Base-by-base conservation (phyloP, 179 eudicot genomes). In the Pouteria campechiana region DNA sequence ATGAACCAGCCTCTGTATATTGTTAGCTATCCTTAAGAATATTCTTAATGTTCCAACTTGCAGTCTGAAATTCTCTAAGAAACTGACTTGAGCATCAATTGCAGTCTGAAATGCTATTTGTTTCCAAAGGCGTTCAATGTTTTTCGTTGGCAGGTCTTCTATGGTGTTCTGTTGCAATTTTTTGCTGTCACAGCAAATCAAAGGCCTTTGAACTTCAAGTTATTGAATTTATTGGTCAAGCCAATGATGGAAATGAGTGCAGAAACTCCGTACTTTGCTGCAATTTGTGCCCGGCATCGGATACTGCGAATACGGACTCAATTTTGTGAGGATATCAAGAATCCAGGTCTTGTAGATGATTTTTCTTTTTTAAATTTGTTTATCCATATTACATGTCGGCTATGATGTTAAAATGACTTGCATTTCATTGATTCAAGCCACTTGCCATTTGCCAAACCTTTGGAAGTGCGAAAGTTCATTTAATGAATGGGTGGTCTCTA, bases 251-350 rank as follows among this genome's bases (percentile, higher is more conserved):
- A 87, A 68, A 75, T 92, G 65, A 92, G 94, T 64, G 17, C 62
- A 25, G 76, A 87, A 72, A 72, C 78, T 29, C 99, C 99, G 19
- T 87, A 73, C 55, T 92, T 77, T 55, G 74, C 96, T 16, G 99
- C 96, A 41, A 87, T 79, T 32, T 92, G 99, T 63, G 99, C 99
- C 54, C 96, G 96, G 50, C 83, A 79, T 60, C 62, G 96, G 54
- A 46, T 92, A 25, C 64, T 50, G 32, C 67, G 68, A 32, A 83
- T 66, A 37, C 78, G 94, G 45, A 71, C 81, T 25, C 75, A 57
- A 57, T 68, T 92, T 44, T 61, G 64, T 27, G 89, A 83, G 54
- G 99, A 83, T 70, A 31, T 80, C 17, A 92, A 87, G 60, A 73
- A 70, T 51, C 70, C 79, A 82, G 99, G 99, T 72, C 35, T 31